Base-by-base conservation (phyloP, 179 eudicot species). In the Amaranthus tricolor region DNA sequence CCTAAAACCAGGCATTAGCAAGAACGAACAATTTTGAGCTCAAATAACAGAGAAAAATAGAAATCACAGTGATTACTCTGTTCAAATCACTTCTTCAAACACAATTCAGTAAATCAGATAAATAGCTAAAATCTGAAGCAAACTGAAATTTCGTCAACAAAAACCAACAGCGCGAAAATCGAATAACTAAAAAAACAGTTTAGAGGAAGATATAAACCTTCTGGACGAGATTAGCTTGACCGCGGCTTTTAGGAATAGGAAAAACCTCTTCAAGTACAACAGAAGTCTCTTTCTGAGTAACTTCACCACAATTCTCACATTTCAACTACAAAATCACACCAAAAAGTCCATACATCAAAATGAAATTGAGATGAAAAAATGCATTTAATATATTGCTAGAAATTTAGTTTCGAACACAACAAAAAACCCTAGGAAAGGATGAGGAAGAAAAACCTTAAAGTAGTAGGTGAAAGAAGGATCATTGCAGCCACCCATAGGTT, bases 231-330 rank as follows among this genome's bases (percentile, higher is more conserved):
- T 95, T 74, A 67, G 85, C 77, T 16, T 80, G 79, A 51, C 90
- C 86, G 66, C 81, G 90, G 75, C 91, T 78, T 76, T 84, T 81
- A 0, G 86, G 84, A 11, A 85, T 64, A 64, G 91, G 73, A 74
- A 89, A 86, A 17, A 81, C 82, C 56, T 89, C 99, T 73, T 78
- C 82, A 86, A 95, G 84, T 52, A 79, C 78, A 31, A 92, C 87
- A 67, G 88, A 87, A 0, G 91, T 84, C 85, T 92, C 96, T 74
- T 92, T 95, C 66, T 79, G 77, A n/a, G 93, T 92, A 49, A 83
- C 81, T 81, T 95, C 97, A 54, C 96, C 96, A 77, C 99, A 95
- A 19, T 86, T 86, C 66, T 88, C 99, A 70, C 99, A 95, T 85
- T 80, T 85, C 84, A 95, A 69, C 99, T 95, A 73, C 79, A 80